phyloP scores from a whole-genome alignment of 192 early-diverging fungal species.

The Coemansia erecta region DNA sequence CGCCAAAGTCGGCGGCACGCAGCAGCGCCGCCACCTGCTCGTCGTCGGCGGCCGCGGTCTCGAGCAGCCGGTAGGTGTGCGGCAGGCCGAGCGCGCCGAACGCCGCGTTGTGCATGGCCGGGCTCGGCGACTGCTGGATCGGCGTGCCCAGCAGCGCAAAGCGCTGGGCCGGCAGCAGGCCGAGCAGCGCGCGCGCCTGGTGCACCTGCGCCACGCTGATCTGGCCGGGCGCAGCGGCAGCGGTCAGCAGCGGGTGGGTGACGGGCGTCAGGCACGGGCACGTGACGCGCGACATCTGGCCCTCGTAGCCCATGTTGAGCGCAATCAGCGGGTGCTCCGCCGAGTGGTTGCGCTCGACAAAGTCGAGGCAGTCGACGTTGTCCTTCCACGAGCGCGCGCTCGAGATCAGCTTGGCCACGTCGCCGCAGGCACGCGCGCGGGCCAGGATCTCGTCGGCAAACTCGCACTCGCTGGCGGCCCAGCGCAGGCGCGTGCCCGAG shows the following conservation, averaged over 20 bases:
- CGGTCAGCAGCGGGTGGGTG: constrained; percentile 78
- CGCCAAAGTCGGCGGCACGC: constrained; percentile 70
- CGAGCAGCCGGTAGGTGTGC: constrained; percentile 71
- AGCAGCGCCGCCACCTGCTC: constrained; percentile 53
- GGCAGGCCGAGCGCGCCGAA: constrained; percentile 85
- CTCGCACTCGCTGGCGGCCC: constrained; percentile 28
- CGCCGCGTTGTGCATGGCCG: constrained; percentile 88
- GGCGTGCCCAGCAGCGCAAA: constrained; percentile 91
- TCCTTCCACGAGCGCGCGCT: constrained; percentile 70
- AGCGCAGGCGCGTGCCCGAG: constrained; percentile 48
- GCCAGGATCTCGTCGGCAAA: constrained; percentile 42
- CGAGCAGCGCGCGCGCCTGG: constrained; percentile 64
- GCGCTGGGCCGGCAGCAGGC: constrained; percentile 62
- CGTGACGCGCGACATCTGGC: constrained; percentile 87
- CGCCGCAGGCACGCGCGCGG: constrained; percentile 61
- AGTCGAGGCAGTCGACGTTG: constrained; percentile 78
- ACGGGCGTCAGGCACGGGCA: constrained; percentile 93
- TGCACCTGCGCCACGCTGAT: constrained; percentile 79
- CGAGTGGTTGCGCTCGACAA: constrained; percentile 55
- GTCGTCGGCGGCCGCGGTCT: constrained; percentile 63
- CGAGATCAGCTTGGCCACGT: constrained; percentile 94
- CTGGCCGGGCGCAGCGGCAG: constrained; percentile 91
- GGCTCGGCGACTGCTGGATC: constrained; percentile 87
- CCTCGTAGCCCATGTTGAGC: constrained; percentile 87
- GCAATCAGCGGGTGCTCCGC: constrained; percentile 73